phyloP scores from a whole-genome alignment of 345 rosid genomes.

The Arabis alpina region DNA sequence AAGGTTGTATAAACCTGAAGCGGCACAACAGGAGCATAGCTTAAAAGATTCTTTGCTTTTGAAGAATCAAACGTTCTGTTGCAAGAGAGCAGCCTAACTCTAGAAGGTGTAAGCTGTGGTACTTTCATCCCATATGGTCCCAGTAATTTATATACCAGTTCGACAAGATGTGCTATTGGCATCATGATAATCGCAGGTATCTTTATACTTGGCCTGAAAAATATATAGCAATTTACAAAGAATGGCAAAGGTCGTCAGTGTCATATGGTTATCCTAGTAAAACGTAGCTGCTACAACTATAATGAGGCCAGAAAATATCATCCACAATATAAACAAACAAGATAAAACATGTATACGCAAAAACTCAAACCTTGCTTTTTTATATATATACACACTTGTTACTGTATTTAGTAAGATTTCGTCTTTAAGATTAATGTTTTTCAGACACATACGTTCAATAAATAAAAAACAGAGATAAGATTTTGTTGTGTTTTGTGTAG shows the following conservation, averaged over 20 bases:
- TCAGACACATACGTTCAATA: too few species aligned
- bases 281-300: not conserved
- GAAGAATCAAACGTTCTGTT: conserved; percentile 75
- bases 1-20: conserved; percentile 66
- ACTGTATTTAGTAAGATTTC: too few species aligned
- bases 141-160: conserved; percentile 62
- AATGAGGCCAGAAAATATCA: not conserved
- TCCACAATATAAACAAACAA: not conserved
- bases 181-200: conserved; percentile 73
- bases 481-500: not conserved
- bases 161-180: conserved; percentile 86
- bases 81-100: conserved; percentile 85
- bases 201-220: conserved; percentile 86
- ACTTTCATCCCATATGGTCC: conserved; percentile 92
- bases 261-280: not conserved
- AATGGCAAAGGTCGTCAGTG: too few species aligned
- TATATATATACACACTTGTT: too few species aligned
- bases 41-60: conserved; percentile 81
- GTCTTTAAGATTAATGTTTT: too few species aligned
- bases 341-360: not conserved
- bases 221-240: conserved; percentile 36
- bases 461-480: too few species aligned
- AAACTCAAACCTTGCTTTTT: too few species aligned
- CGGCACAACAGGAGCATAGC: conserved; percentile 72
- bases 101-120: conserved; percentile 90